A percentile compares a stretch with the other conserved stretches of the same genome.
phyloP scores from a whole-genome alignment of 805 yeast genomes.

The Vanderwaltozyma verrucispora region DNA sequence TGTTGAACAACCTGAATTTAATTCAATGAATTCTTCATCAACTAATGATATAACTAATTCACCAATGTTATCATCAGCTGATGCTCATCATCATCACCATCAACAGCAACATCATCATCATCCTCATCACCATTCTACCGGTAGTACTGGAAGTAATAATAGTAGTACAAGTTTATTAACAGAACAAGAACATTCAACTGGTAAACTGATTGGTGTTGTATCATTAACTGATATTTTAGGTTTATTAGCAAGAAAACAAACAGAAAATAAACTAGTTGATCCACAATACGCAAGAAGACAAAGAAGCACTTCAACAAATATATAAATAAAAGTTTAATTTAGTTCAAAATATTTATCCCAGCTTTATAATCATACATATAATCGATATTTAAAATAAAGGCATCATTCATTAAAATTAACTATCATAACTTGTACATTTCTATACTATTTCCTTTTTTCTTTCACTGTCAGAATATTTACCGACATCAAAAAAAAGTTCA shows the following conservation, averaged over 20 bases:
- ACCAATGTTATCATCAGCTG: conserved; percentile 16
- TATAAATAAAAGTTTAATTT: too few species aligned
- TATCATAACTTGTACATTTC: too few species aligned
- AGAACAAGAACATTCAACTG: conserved; percentile 48
- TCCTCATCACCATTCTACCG: too few species aligned
- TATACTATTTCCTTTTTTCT: too few species aligned
- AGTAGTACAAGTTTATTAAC: conserved; percentile 9
- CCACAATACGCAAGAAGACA: conserved; percentile 83
- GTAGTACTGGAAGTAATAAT: too few species aligned
- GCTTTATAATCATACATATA: too few species aligned
- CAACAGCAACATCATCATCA: too few species aligned
- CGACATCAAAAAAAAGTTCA: too few species aligned
- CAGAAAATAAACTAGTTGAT: conserved; percentile 64
- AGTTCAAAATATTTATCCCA: too few species aligned
- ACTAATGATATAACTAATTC: conserved; percentile 7
- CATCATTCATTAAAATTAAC: too few species aligned
- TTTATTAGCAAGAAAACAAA: conserved; percentile 50
- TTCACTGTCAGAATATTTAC: too few species aligned
- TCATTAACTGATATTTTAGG: conserved; percentile 85
- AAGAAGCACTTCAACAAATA: conserved; percentile 39
- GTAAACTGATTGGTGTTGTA: conserved; percentile 81
- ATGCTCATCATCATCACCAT: conserved; percentile 9
- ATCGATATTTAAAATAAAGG: too few species aligned
- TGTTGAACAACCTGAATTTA: conserved; percentile 45
- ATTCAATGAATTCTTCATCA: conserved; percentile 20